Conservation (phyloP, 2,329 filamentous ascomycete species). For the Stachybotrys echinatus region DNA sequence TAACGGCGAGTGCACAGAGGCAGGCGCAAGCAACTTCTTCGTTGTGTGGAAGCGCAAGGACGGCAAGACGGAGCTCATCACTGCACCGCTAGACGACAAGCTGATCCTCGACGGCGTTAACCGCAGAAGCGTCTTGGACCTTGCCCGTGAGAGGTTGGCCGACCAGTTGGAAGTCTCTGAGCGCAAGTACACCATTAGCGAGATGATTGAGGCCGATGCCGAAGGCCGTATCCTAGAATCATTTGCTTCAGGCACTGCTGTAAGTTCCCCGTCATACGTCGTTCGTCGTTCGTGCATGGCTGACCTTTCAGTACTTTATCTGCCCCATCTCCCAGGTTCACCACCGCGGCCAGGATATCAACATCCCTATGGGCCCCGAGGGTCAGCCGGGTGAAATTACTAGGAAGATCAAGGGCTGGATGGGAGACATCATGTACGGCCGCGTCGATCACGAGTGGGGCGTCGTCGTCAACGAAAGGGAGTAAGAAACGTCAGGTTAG, state of each 20-base stretch:
- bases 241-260: slow-evolving; percentile 83
- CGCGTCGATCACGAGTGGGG: slow-evolving; percentile 64
- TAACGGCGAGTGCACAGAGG: slow-evolving; percentile 78
- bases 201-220: slow-evolving; percentile 64
- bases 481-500: slow-evolving; percentile 21
- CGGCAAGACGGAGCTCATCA: slow-evolving; percentile 62
- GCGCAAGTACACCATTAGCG: slow-evolving; percentile 74
- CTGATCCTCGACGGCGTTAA: slow-evolving; percentile 88
- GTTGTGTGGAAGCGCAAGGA: slow-evolving; percentile 60
- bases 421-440: slow-evolving; percentile 72
- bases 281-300: too few relatives aligned
- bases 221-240: slow-evolving; percentile 79
- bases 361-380: slow-evolving; percentile 53
- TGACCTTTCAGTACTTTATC: slow-evolving; percentile 57
- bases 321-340: slow-evolving; percentile 63
- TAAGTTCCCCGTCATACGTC: slow-evolving; percentile 43
- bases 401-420: slow-evolving; percentile 58
- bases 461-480: slow-evolving; percentile 59
- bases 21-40: slow-evolving; percentile 90
- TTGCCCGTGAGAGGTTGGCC: slow-evolving; percentile 59
- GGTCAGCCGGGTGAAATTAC: slow-evolving; percentile 49
- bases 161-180: slow-evolving; percentile 68
- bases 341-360: slow-evolving; percentile 59
- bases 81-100: slow-evolving; percentile 75
- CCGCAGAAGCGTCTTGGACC: slow-evolving; percentile 71